phyloP scores from a whole-genome alignment of 768 basidiomycete species.

The Agrocybe pediades region DNA sequence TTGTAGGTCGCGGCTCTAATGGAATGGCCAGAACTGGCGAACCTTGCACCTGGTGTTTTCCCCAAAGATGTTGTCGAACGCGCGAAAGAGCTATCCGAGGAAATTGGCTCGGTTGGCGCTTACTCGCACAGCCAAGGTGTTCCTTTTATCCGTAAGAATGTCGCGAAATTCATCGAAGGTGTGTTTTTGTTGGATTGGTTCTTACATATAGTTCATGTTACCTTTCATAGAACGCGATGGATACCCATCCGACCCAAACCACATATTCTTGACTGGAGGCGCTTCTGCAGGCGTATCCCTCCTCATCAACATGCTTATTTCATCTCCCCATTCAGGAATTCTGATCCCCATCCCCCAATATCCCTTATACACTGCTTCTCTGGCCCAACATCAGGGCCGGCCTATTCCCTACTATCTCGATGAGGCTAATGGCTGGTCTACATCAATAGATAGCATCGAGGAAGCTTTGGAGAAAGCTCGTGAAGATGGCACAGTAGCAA shows the following conservation, averaged over 20 bases:
- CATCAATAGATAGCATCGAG: constrained; percentile 68
- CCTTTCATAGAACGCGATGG: constrained; percentile 79
- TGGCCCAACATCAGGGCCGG: constrained; percentile 82
- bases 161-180: constrained; percentile 91
- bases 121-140: constrained; percentile 97
- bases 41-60: constrained; percentile 77
- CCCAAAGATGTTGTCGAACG: constrained; percentile 84
- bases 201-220: neutral
- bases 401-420: constrained; percentile 89
- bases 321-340: constrained; percentile 67
- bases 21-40: constrained; percentile 87
- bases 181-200: constrained; percentile 22
- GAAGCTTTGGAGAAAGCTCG: constrained; percentile 66
- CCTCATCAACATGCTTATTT: constrained; percentile 78
- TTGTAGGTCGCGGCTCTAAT: constrained; percentile 82
- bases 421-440: constrained; percentile 82
- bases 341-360: constrained; percentile 99
- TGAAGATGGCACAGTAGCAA: constrained; percentile 62
- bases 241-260: constrained; percentile 74
- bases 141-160: constrained; percentile 81
- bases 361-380: constrained; percentile 93
- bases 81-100: constrained; percentile 75
- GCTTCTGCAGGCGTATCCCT: constrained; percentile 95
- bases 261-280: constrained; percentile 94
- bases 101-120: constrained; percentile 92